Evolutionary conservation across 2,329 filamentous ascomycete species (phyloP).

Genomic region (Phoma sp.): DNA sequence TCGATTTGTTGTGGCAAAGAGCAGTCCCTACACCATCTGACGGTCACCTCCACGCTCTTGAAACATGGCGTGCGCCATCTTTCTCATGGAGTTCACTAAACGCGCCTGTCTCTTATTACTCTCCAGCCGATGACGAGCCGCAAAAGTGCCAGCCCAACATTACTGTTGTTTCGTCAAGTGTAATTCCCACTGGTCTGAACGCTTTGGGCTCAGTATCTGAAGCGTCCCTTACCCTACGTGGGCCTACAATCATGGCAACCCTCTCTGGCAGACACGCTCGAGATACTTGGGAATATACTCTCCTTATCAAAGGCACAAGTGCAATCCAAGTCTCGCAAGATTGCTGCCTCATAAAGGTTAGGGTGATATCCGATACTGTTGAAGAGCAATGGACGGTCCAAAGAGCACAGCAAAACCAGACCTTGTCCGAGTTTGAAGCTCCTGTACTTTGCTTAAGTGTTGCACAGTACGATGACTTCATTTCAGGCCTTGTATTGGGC

Average conservation of each 20-base stretch:
- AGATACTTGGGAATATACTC: constrained; percentile 30
- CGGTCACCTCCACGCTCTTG: constrained; percentile 18
- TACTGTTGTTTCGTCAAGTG: constrained; percentile 23
- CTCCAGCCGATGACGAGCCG: constrained; percentile 31
- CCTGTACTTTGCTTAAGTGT: constrained; percentile 38
- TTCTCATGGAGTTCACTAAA: constrained; percentile 47
- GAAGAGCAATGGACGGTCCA: constrained; percentile 25
- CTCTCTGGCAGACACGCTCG: constrained; percentile 25
- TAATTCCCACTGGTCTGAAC: constrained; percentile 34
- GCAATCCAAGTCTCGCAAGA: constrained; percentile 38
- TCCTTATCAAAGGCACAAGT: constrained; percentile 38
- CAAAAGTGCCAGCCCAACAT: constrained; percentile 24
- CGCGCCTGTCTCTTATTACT: constrained; percentile 31
- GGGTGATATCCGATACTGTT: constrained; percentile 5
- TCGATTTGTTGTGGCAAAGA: constrained; percentile 41
- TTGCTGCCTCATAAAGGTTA: constrained; percentile 31
- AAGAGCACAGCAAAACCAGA: constrained; percentile 27
- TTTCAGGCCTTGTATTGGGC: constrained; percentile 41
- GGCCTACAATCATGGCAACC: constrained; percentile 26
- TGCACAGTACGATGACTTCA: constrained; percentile 33
- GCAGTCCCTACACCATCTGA: constrained; percentile 7
- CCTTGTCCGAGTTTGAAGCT: constrained; percentile 26
- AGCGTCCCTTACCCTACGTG: constrained; percentile 33
- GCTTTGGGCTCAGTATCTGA: constrained; percentile 35
- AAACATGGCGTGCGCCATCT: constrained; percentile 38